These are phyloP conservation scores for Hymenotorrendiella dingleyae DNA, from an alignment of 2,329 filamentous ascomycete species.

Conservation along the genomic window DNA sequence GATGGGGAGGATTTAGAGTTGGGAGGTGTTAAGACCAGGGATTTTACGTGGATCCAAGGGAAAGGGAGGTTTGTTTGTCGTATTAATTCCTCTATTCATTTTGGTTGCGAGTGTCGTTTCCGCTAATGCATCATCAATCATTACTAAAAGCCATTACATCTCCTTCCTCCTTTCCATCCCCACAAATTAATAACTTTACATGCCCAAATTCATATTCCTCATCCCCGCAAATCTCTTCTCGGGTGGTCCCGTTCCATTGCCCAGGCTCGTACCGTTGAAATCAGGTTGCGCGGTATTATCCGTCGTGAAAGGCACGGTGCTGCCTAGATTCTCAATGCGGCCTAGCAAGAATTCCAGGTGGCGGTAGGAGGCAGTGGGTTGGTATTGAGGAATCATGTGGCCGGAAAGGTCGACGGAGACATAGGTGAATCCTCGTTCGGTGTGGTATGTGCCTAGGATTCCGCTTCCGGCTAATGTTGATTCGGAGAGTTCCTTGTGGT, in stretches of 20 bases:
- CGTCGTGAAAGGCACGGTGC: slow-evolving; percentile 34
- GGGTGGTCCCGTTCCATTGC: too few species aligned
- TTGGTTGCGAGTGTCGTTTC: too few species aligned
- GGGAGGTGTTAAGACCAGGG: too few species aligned
- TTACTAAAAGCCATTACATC: too few species aligned
- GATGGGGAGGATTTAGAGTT: neutral
- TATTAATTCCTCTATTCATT: too few species aligned
- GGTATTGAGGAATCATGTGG: slow-evolving; percentile 61
- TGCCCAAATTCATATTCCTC: too few species aligned
- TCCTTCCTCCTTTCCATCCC: too few species aligned
- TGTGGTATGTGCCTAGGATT: slow-evolving; percentile 62
- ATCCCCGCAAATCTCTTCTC: too few species aligned
- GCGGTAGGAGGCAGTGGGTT: slow-evolving; percentile 61
- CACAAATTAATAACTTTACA: too few species aligned
- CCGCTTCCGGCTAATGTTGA: slow-evolving; percentile 62
- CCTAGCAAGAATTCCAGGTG: slow-evolving; percentile 73
- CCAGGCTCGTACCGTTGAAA: slow-evolving; percentile 9
- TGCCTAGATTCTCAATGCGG: slow-evolving; percentile 51
- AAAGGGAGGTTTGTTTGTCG: too few species aligned
- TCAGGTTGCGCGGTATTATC: slow-evolving; percentile 15
- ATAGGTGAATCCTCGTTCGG: slow-evolving; percentile 71
- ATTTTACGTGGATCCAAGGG: too few species aligned
- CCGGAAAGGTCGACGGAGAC: slow-evolving; percentile 58
- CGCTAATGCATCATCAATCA: too few species aligned
- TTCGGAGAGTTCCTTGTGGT: slow-evolving; percentile 65